Evolutionary conservation across 2,329 filamentous ascomycete species (phyloP), one percentile per base, ranked within the genome.

Genomic region (Nemania abortiva): DNA sequence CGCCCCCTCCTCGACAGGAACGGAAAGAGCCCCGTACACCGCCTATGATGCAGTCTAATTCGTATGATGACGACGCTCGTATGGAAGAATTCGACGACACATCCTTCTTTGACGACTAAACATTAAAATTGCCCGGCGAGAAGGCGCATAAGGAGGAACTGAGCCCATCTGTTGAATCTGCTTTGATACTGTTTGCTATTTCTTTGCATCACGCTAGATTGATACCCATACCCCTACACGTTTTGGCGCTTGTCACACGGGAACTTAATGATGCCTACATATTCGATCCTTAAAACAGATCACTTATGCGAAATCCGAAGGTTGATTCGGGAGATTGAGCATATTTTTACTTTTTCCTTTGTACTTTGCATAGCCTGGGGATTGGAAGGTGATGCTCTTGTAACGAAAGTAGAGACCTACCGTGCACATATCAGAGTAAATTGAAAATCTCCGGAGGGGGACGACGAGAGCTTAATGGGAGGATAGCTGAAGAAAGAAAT

Each of bases 11-110:
- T 24, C 82, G 80, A 27, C 79, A 79, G 66, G 78, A 81, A 70
- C 73, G 75, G 70, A 75, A 73, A 73, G 81, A 81, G 52, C 87
- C 86, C 6, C 82, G 86, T 69, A 91, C 89, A 64, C 88, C 89
- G 31, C 88, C 88, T 0, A 90, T 90, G 86, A 88, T 89, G 86
- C 83, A 82, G 39, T 79, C 84, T 39, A 84, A 83, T 68, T 84
- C 83, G 37, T 91, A 91, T 76, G 89, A 91, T 76, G 84, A 84
- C 34, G 89, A 91, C 77, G 89, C 89, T 6, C 85, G 85, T 45
- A 83, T 85, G 2, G 88, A 85, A 66, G 85, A 88, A 63, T 88
- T 88, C 79, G 87, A 89, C 74, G 87, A 89, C 77, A 84, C 87
- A 39, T 86, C 85, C 63, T 89, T 89, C 79, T 88, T 88, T 73